Base-by-base conservation (phyloP, 768 basidiomycete genomes). In the Cantharellus cinnabarinus region DNA sequence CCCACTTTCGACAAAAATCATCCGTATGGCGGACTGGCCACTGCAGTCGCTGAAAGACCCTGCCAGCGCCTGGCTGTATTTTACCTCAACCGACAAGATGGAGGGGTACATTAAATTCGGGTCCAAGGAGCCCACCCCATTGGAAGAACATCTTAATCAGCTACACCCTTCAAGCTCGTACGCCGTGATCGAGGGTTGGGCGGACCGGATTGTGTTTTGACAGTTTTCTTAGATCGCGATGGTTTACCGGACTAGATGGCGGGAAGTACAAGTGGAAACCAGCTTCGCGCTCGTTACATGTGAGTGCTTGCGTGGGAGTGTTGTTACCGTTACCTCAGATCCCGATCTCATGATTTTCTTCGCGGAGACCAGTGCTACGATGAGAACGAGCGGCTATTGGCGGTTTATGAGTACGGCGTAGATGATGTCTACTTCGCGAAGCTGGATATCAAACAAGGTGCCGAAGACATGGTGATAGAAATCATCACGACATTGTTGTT, bases 251-350 rank as follows among this genome's bases (percentile, higher is more conserved):
- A 5, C 81, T 80, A 64, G 79, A 76, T 64, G 82, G 82, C 44
- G 78, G 72, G 61, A 78, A 82, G 56, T 80, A 78, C 69, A 89
- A 86, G 68, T 89, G 87, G 87, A 80, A 76, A 67, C 59, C 42
- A n/a, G 59, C 63, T 5, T 64, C 65, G 7, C 40, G 57, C 5
- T 15, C 59, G 4, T 51, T 65, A 4, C 58, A 66, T 59, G 65
- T 65, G 42, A 14, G 64, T 56, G 40, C 20, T 35, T 38, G 3
- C 50, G 14, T 5, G 5, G 15, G 3, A 39, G 2, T 14, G 10
- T 41, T 42, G 56, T 20, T 40, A 14, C 54, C 7, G 5, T 15
- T 52, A 38, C 4, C 41, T 51, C 41, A 53, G 10, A 48, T 29
- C 20, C 20, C 20, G 20, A 29, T 29, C 20, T 29, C 34, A 10